Evolutionary conservation across 2,329 filamentous ascomycete species (phyloP), one percentile per base, ranked within the genome.

Genomic region (Thelonectria olida): DNA sequence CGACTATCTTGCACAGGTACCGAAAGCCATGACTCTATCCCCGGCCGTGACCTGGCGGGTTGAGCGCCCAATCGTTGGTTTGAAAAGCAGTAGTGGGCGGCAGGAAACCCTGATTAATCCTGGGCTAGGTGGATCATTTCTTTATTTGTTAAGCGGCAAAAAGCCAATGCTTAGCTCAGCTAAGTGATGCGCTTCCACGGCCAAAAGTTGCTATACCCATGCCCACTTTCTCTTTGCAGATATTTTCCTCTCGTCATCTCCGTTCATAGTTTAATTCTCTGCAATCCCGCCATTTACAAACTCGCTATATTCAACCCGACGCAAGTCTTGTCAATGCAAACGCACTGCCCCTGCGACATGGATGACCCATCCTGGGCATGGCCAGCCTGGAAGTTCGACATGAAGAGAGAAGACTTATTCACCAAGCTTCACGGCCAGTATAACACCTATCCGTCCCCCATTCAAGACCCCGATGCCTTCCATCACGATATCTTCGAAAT

Each of bases 301-400:
- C 45, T 49, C 28, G 27, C 45, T 51, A 39, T 39, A n/a, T 53
- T 38, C 38, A 28, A 27, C 31, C n/a, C 57, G 47, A 36, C 54
- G 6, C 53, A 38, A 12, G 19, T 49, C 54, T 50, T 56, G 28
- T 49, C 12, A 23, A 47, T 28, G 51, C 25, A 28, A 50, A 25
- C 36, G 23, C 36, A 8, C 20, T 25, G 9, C n/a, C 49, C 53
- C 55, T 65, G 64, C 70, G 68, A 68, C 62, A 88, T 88, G 85
- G 84, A 87, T 75, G 85, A 87, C 57, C 80, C 80, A 28, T 78
- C 74, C 65, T 79, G 75, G 72, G 77, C 80, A 67, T 88, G 85
- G 85, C 85, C 85, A 41, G 81, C 82, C 68, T 88, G 85, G 85
- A 88, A 88, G 74, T 88, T 88, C 78, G 85, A 84, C 70, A 82